Percentiles rank a stretch among this genome's conserved stretches.
Conservation (phyloP, 1,139 yeast species). For the Saccharomycopsis hybrid region DNA sequence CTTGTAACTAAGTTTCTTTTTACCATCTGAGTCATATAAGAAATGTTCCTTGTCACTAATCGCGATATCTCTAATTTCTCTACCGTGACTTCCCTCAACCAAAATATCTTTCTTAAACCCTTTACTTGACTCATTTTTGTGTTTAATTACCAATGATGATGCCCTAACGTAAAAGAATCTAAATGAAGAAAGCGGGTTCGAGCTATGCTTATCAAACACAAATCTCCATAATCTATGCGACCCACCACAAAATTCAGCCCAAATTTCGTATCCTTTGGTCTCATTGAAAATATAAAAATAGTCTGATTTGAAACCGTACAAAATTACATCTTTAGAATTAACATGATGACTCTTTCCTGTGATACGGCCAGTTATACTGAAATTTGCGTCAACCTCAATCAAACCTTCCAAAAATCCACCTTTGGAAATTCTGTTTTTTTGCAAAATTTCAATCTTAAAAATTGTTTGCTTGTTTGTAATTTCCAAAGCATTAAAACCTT, state of each 20-base stretch:
- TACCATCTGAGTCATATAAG: neutral
- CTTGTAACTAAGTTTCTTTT: slow-evolving; percentile 27
- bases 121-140: slow-evolving; percentile 19
- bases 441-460: slow-evolving; percentile 34
- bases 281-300: slow-evolving; percentile 80
- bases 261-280: slow-evolving; percentile 62
- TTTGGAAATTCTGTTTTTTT: slow-evolving; percentile 57
- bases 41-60: slow-evolving; percentile 30
- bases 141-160: slow-evolving; percentile 33
- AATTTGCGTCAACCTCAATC: slow-evolving; percentile 28
- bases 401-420: slow-evolving; percentile 77
- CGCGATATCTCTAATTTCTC: slow-evolving; percentile 72
- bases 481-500: slow-evolving; percentile 9
- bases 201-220: slow-evolving; percentile 17
- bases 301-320: slow-evolving; percentile 80
- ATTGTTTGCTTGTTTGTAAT: slow-evolving; percentile 12
- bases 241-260: slow-evolving; percentile 82
- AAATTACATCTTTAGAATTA: slow-evolving; percentile 42
- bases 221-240: slow-evolving; percentile 80
- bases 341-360: neutral
- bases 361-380: neutral
- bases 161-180: slow-evolving; percentile 53
- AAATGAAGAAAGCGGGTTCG: slow-evolving; percentile 24
- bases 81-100: slow-evolving; percentile 73
- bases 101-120: slow-evolving; percentile 30